These are phyloP conservation scores for Sinapis alba DNA, from an alignment of 441 rosid species.

Conservation along the genomic window DNA sequence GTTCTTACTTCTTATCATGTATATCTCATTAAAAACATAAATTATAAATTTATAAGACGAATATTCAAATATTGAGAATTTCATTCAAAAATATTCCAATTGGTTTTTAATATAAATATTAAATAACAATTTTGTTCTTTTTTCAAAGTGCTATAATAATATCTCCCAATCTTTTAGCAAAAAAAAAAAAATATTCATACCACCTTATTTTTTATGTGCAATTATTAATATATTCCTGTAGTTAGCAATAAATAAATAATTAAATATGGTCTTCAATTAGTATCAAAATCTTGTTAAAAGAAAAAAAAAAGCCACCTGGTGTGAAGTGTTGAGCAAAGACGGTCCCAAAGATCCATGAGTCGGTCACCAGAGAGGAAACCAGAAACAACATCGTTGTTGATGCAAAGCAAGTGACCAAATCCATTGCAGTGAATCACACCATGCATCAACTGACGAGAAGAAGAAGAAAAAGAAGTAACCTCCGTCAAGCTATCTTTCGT, in stretches of 20 bases:
- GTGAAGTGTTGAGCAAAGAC: constrained; percentile 50
- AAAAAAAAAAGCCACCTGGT: no score
- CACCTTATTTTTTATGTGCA: background rate
- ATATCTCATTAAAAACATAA: background rate
- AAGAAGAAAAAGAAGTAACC: background rate
- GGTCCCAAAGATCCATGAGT: constrained; percentile 63
- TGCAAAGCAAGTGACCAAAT: constrained; percentile 63
- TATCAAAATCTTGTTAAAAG: no score
- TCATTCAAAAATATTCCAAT: background rate
- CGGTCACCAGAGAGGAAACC: constrained; percentile 35
- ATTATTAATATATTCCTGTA: no score
- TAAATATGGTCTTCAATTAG: no score
- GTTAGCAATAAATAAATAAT: background rate
- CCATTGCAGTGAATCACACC: constrained; percentile 71
- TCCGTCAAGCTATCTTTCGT: constrained; percentile 35
- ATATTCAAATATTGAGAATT: background rate
- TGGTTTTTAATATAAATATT: background rate
- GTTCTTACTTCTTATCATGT: background rate
- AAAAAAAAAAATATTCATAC: background rate
- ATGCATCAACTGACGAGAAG: constrained; percentile 48
- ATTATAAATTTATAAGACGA: background rate
- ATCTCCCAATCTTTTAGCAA: background rate
- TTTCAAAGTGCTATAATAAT: background rate
- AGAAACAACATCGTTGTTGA: constrained; percentile 38
- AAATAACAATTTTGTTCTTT: background rate